Conservation (phyloP, 2,329 filamentous ascomycete genomes). For the Elsinoe ampelina region DNA sequence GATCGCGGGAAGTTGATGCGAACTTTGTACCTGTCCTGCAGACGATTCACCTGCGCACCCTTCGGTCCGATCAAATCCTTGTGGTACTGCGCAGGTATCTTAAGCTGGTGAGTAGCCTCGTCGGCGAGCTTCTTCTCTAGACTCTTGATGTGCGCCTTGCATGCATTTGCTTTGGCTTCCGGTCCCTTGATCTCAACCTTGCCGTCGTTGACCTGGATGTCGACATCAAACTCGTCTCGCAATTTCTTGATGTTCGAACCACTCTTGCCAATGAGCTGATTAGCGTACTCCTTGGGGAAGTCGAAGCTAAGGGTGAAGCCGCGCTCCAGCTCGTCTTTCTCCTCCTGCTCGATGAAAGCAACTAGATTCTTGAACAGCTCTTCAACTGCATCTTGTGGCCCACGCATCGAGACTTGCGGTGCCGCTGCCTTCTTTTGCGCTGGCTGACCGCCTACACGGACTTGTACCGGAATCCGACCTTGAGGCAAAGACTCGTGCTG, state of each 20-base stretch:
- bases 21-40: constrained; percentile 88
- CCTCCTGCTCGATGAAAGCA: constrained; percentile 76
- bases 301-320: constrained; percentile 80
- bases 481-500: constrained; percentile 43
- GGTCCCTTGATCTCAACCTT: constrained; percentile 94
- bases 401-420: constrained; percentile 55
- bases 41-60: constrained; percentile 78
- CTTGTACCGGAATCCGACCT: constrained; percentile 48
- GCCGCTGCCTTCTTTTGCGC: constrained; percentile 44
- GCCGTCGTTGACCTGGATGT: constrained; percentile 84
- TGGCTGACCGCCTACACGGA: constrained; percentile 41
- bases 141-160: constrained; percentile 70
- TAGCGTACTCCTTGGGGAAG: constrained; percentile 90
- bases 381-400: constrained; percentile 63
- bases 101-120: constrained; percentile 76
- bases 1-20: constrained; percentile 89
- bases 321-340: constrained; percentile 87
- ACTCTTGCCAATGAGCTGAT: constrained; percentile 63
- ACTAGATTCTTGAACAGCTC: constrained; percentile 63
- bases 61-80: constrained; percentile 84
- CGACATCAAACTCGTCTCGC: constrained; percentile 60
- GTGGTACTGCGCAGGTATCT: constrained; percentile 90
- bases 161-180: constrained; percentile 83
- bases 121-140: constrained; percentile 79
- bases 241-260: constrained; percentile 62